Evolutionary conservation across 768 basidiomycete species (phyloP), one percentile per base, ranked within the genome.

Genomic region (Boletus reticuloceps): DNA sequence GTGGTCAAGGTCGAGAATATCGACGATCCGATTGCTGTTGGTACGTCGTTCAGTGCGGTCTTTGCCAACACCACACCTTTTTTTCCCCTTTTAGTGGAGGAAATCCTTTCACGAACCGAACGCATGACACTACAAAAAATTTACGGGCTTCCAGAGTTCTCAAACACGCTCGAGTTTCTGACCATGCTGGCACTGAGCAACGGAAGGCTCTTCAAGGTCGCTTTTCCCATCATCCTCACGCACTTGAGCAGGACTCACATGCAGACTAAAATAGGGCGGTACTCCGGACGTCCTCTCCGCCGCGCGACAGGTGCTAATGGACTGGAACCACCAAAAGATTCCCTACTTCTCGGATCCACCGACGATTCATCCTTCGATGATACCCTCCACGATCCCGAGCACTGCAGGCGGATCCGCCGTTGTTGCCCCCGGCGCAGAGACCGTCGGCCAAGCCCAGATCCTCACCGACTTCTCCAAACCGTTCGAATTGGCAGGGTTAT

Each of bases 321-420:
- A 99, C 67, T 99, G 96, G 95, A 98, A 98, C 64, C 84, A 91
- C 54, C 94, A 97, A 69, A 96, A 93, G 66, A 96, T 98, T 12
- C 89, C 91, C 0, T 98, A 91, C 73, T 91, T 80, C 74, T 91
- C 93, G 5, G 68, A 75, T 2, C 93, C 94, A 10, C 94, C 96
- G 0, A 65, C 76, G 9, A 68, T 91, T 3, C 92, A 95, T 67
- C 87, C 91, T 0, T 91, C 91, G 1, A 78, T 82, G 32, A 77
- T 92, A 53, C 88, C 89, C 6, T 73, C 79, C 0, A 73, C 67
- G 13, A 63, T 73, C 11, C 53, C 64, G 5, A 39, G 16, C 27
- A 22, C 50, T 1, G 78, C 78, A 11, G 75, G 74, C 7, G 69
- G 80, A 72, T 67, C 49, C 34, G 25, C 44, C 14, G 32, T 40